Conservation (phyloP, 2,329 filamentous ascomycete genomes). For the Botrytis elliptica region DNA sequence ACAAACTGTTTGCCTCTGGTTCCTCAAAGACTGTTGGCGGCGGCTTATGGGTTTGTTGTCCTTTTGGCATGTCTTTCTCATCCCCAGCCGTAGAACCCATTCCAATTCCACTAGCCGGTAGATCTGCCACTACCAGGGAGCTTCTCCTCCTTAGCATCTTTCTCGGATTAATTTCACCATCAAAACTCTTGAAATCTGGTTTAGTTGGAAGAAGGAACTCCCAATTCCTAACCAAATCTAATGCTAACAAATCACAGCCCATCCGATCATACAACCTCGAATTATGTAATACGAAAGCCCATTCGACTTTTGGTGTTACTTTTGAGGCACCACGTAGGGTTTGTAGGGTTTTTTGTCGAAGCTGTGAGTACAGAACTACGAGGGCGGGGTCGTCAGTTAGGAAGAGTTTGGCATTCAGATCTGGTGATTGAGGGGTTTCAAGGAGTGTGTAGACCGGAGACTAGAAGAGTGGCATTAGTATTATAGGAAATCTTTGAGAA, state of each 20-base stretch:
- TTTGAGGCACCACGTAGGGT: slow-evolving; percentile 83
- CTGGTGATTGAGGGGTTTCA: slow-evolving; percentile 65
- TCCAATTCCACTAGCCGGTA: slow-evolving; percentile 48
- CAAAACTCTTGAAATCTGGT: slow-evolving; percentile 46
- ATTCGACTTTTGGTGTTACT: slow-evolving; percentile 75
- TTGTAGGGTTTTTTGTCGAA: slow-evolving; percentile 77
- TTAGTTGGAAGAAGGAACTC: slow-evolving; percentile 63
- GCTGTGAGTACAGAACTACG: slow-evolving; percentile 80
- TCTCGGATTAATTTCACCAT: slow-evolving; percentile 40
- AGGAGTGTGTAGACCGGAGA: slow-evolving; percentile 76
- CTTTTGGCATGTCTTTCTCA: slow-evolving; percentile 35
- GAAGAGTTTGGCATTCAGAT: slow-evolving; percentile 74
- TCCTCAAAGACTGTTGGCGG: slow-evolving; percentile 83
- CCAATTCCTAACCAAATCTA: slow-evolving; percentile 80
- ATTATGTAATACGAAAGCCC: slow-evolving; percentile 85
- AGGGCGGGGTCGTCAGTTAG: slow-evolving; percentile 88
- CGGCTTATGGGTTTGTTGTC: slow-evolving; percentile 45
- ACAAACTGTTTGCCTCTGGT: slow-evolving; percentile 81
- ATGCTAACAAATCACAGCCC: slow-evolving; percentile 87
- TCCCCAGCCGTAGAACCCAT: slow-evolving; percentile 36
- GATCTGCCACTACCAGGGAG: slow-evolving; percentile 77
- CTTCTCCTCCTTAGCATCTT: slow-evolving; percentile 69
- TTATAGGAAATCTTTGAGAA: slow-evolving; percentile 18
- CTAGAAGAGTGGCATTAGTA: slow-evolving; percentile 43
- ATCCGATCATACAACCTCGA: slow-evolving; percentile 82